Evolutionary conservation across 495 filamentous ascomycete species (phyloP).

Genomic region (Neurospora sp.): DNA sequence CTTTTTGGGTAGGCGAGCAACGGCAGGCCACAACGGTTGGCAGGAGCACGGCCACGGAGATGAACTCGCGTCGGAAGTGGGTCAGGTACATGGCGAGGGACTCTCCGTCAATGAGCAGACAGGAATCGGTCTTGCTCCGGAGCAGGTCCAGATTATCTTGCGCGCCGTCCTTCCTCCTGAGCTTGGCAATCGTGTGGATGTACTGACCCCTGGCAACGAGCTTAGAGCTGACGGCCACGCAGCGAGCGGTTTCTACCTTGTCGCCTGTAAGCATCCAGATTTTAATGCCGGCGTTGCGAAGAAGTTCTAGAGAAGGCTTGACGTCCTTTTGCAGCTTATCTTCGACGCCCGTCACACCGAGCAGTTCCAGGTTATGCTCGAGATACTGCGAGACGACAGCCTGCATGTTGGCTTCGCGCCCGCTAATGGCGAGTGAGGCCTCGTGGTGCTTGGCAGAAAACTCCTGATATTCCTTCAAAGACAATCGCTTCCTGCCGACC

Average conservation of each 20-base stretch:
- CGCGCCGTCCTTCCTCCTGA: slow-evolving; percentile 65
- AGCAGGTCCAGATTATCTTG: slow-evolving; percentile 82
- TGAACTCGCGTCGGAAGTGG: slow-evolving; percentile 75
- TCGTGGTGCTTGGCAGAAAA: slow-evolving; percentile 68
- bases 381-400: slow-evolving; percentile 69
- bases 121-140: slow-evolving; percentile 75
- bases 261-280: slow-evolving; percentile 99
- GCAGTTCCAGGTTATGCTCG: slow-evolving; percentile 79
- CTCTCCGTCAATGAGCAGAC: slow-evolving; percentile 91
- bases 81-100: slow-evolving; percentile 73
- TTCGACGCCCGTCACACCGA: slow-evolving; percentile 95
- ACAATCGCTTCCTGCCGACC: slow-evolving; percentile 76
- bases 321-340: slow-evolving; percentile 94
- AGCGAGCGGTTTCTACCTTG: slow-evolving; percentile 96
- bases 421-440: slow-evolving; percentile 68
- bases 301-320: slow-evolving; percentile 84
- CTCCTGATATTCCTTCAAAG: slow-evolving; percentile 61
- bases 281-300: slow-evolving; percentile 97
- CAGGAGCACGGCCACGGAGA: slow-evolving; percentile 74
- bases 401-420: slow-evolving; percentile 73
- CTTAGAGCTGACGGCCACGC: slow-evolving; percentile 90
- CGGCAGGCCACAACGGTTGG: slow-evolving; percentile 94
- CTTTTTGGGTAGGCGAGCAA: slow-evolving; percentile 95
- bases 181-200: slow-evolving; percentile 86
- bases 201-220: slow-evolving; percentile 91